Percentiles rank a stretch among this genome's conserved stretches.
These are phyloP conservation scores for Botrytis tulipae DNA, from an alignment of 2,329 filamentous ascomycete genomes.

Conservation along the genomic window DNA sequence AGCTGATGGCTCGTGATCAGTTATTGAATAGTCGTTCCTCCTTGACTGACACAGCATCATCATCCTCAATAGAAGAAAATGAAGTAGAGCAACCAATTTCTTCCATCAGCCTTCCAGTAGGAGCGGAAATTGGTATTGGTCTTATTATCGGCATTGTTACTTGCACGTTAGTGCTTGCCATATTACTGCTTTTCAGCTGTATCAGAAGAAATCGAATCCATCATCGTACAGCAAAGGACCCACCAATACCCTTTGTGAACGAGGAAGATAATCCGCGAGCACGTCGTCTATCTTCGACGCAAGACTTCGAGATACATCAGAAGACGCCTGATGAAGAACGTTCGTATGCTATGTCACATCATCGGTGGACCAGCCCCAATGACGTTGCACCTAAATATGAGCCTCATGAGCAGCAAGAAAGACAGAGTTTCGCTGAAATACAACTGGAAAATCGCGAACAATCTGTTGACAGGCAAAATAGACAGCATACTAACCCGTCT, in stretches of 20 bases:
- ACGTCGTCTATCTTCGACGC: neutral
- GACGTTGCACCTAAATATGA: neutral
- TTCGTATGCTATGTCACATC: neutral
- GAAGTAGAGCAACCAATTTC: neutral
- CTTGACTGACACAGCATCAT: neutral
- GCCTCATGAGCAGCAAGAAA: neutral
- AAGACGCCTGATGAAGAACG: neutral
- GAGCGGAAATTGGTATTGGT: constrained; percentile 8
- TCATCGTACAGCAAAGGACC: neutral
- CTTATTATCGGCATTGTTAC: neutral
- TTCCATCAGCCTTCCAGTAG: neutral
- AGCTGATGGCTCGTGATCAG: neutral
- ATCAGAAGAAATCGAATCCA: neutral
- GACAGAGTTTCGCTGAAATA: neutral
- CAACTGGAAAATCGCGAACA: neutral
- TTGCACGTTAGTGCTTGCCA: neutral
- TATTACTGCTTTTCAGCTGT: neutral
- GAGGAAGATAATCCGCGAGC: neutral
- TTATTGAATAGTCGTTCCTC: neutral
- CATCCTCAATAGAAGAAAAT: neutral
- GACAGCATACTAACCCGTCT: neutral
- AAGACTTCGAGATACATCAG: neutral
- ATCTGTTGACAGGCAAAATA: neutral
- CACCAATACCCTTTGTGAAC: neutral
- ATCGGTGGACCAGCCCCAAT: neutral